Evolutionary conservation across 495 filamentous ascomycete genomes (phyloP), one percentile per base, ranked within the genome.

Genomic region (Astrocystis sublimbata): DNA sequence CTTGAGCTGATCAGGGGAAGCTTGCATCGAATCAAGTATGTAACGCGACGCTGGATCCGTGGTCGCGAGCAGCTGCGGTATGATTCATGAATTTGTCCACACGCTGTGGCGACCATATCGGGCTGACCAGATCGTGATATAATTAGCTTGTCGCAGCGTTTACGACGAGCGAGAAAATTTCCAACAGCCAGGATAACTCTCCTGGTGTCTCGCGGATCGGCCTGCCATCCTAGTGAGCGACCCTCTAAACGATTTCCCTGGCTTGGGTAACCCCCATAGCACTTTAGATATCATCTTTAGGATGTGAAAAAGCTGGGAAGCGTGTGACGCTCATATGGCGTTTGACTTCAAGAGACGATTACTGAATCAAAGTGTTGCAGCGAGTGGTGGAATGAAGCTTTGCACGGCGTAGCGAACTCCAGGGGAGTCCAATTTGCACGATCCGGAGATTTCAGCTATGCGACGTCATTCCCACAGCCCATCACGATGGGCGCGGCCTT

Each of bases 391-490:
- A 78, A 75, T 47, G 80, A 84, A 65, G 80, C 79, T 6, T 71
- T 82, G 0, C 75, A 83, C 41, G 75, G 76, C 2, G 76, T 79
- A 1, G 75, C 72, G 10, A 71, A 68, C 42, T 75, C 72, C 12
- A 65, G 67, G 3, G 69, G 67, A 6, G 75, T 78, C 9, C 58
- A 50, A 3, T 80, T 74, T 61, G 53, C 61, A 1, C 64, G 57
- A 15, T 65, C 62, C 4, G 74, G 75, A 23, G 61, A 75, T 8
- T 81, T 77, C 61, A 73, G 71, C 65, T 86, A 83, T 73, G 81
- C 85, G 0, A 88, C 86, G 0, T 85, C 83, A 0, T 88, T 88
- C 68, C 86, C 86, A 0, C 76, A 79, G 64, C 86, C 86, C 0
- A 86, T 89, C 41, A 66, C 80, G 0, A 79, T 85, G 64, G 83